These are phyloP conservation scores for Leptographium flavum DNA, from an alignment of 2,329 filamentous ascomycete species.

Conservation along the genomic window DNA sequence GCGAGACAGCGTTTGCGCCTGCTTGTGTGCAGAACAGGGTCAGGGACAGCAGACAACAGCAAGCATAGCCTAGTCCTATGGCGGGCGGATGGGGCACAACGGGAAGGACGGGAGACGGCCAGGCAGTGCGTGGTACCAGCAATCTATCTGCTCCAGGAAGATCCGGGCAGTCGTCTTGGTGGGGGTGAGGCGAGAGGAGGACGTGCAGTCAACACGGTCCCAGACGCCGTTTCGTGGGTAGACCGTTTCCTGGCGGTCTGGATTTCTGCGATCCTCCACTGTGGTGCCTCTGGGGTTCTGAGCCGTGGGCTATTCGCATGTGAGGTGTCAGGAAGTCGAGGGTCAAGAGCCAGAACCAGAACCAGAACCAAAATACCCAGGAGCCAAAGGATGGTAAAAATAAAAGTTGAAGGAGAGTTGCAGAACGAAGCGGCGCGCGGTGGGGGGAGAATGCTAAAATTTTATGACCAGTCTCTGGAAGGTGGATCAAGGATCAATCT, in stretches of 20 bases:
- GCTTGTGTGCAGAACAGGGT: not conserved
- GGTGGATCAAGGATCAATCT: conserved; percentile 8
- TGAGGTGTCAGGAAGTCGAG: too few relatives aligned
- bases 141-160: conserved; percentile 5
- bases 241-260: not conserved
- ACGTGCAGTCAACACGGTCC: too few relatives aligned
- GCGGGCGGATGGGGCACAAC: conserved; percentile 1
- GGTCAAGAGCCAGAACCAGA: too few relatives aligned
- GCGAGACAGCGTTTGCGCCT: not conserved
- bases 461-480: conserved; percentile 7
- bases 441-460: conserved; percentile 2
- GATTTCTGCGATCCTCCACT: not conserved
- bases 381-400: not conserved
- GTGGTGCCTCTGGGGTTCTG: too few relatives aligned
- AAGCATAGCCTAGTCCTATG: not conserved
- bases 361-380: too few relatives aligned
- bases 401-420: not conserved
- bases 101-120: conserved; percentile 3
- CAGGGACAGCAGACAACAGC: not conserved
- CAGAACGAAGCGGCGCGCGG: not conserved
- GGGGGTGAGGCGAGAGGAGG: not conserved
- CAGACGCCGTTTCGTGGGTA: too few relatives aligned
- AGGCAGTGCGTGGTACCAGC: not conserved
- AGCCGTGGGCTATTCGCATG: too few relatives aligned
- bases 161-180: too few relatives aligned